Conservation (phyloP, 176 grass and related monocot genomes). For the Raddia distichophylla region DNA sequence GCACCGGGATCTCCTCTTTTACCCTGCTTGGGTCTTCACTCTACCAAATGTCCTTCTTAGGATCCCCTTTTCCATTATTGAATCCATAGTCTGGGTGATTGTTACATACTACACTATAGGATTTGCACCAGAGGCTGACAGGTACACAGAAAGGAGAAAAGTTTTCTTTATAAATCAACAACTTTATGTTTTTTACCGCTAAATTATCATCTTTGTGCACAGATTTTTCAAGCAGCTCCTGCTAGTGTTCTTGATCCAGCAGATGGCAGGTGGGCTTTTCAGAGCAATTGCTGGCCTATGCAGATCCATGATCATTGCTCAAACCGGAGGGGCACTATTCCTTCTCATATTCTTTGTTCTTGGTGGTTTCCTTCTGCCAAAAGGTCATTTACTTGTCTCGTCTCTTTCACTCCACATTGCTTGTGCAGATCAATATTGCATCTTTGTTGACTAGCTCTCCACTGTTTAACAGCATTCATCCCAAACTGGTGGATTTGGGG, state of each 20-base stretch:
- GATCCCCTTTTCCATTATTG: conserved; percentile 87
- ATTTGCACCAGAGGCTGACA: conserved; percentile 85
- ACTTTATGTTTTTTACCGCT: conserved; percentile 5
- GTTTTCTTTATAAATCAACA: background rate
- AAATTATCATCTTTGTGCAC: conserved; percentile 36
- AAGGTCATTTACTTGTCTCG: conserved; percentile 56
- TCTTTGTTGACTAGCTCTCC: conserved; percentile 31
- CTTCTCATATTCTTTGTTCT: conserved; percentile 88
- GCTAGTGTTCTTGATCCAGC: conserved; percentile 85
- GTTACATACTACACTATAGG: conserved; percentile 90
- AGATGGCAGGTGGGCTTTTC: conserved; percentile 93
- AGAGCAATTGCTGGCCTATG: conserved; percentile 81
- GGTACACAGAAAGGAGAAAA: conserved; percentile 47
- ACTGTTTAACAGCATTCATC: conserved; percentile 62
- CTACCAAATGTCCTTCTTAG: conserved; percentile 76
- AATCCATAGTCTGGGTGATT: conserved; percentile 79
- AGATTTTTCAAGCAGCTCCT: conserved; percentile 99
- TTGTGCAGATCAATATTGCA: conserved; percentile 19
- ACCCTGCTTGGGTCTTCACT: conserved; percentile 91
- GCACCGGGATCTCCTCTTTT: conserved; percentile 94
- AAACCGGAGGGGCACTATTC: conserved; percentile 86
- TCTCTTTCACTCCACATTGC: background rate
- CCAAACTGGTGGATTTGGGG: conserved; percentile 99
- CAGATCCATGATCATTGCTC: conserved; percentile 91
- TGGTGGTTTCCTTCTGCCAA: conserved; percentile 94